Evolutionary conservation across 495 filamentous ascomycete genomes (phyloP), one percentile per base, ranked within the genome.

Genomic region (Lophiotrema nucula): DNA sequence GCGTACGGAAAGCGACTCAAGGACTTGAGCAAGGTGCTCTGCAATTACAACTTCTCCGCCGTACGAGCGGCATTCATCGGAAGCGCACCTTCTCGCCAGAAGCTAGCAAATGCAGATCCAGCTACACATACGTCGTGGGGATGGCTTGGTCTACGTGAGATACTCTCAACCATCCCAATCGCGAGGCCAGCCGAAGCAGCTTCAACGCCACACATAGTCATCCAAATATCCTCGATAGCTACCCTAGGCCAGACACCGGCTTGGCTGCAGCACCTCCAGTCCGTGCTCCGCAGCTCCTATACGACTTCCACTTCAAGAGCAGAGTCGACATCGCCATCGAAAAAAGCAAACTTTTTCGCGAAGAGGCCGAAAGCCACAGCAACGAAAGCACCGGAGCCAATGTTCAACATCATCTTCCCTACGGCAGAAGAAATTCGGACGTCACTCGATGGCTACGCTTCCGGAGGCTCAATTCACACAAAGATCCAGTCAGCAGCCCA

Each of bases 151-250:
- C 62, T 96, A 23, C 78, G 78, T 51, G 77, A 82, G 50, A 73
- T 82, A 3, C 72, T 95, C n/a, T 69, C 70, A 3, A 70, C 67
- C 2, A 74, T 93, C 2, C 77, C 81, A 10, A 50, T 70, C 66
- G 65, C 37, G n/a, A 15, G 11, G 23, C 47, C 27, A n/a, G 8
- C 31, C 25, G 3, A 28, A 23, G 6, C 53, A n/a, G 24, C 15
- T 23, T 35, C 71, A 42, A 47, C 35, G 18, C 70, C 86, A 11
- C 81, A 86, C 35, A 80, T 96, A 46, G 83, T 88, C 2, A 70
- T 82, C 1, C 91, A 96, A 61, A 74, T 92, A 21, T 95, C 90
- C 1, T 95, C 89, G 12, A 84, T 96, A 21, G 91, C 89, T 4
- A 87, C 88, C 0, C 77, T 96, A 0, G 89, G 90, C 2, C 76